phyloP scores from a whole-genome alignment of 371 early-diverging fungal genomes.

The Fennellomyces sp. region DNA sequence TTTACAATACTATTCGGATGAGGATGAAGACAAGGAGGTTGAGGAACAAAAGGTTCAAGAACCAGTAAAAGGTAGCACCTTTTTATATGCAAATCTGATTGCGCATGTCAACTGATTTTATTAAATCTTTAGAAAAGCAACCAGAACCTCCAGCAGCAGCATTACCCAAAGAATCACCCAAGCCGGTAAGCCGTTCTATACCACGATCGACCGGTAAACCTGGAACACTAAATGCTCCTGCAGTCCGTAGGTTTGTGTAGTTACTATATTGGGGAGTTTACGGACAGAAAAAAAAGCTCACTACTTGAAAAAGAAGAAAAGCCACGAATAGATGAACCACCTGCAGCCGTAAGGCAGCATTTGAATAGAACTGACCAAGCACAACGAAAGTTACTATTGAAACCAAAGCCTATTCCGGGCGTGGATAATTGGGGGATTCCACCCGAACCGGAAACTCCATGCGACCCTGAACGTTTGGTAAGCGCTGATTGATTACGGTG shows the following conservation, averaged over 20 bases:
- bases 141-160: no score
- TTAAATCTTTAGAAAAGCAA: no score
- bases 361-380: constrained; percentile 16
- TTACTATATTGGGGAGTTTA: background rate
- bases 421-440: constrained; percentile 56
- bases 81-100: no score
- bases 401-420: constrained; percentile 43
- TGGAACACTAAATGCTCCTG: no score
- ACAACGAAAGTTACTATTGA: constrained; percentile 22
- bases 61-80: background rate
- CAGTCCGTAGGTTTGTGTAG: no score
- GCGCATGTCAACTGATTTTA: no score
- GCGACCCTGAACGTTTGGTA: constrained; percentile 57
- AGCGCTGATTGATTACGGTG: background rate
- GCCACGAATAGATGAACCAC: background rate
- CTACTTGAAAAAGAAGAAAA: background rate
- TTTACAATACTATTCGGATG: background rate
- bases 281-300: background rate
- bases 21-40: constrained; percentile 1
- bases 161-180: no score
- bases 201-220: no score
- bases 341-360: constrained; percentile 1
- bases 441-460: constrained; percentile 45
- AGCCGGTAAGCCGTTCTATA: no score
- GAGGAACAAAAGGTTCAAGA: background rate